Evolutionary conservation across 768 basidiomycete genomes (phyloP), one percentile per base, ranked within the genome.

Genomic region (Mycena epipterygia): DNA sequence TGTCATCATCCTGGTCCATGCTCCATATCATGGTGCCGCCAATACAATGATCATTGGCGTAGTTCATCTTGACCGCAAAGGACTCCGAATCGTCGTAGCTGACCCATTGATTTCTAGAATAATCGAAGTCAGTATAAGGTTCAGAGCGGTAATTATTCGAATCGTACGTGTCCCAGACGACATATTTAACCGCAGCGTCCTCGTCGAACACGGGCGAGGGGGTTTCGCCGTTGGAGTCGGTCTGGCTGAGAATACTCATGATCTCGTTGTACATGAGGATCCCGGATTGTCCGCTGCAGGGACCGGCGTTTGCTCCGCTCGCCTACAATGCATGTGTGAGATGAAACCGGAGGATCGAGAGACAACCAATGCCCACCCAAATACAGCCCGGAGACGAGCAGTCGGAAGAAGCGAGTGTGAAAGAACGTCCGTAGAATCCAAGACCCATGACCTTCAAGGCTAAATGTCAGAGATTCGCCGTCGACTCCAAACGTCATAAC

Each of bases 401-500:
- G 33, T 62, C 66, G 1, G 70, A 29, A n/a, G 70, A 52, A 6
- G 75, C 64, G 27, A 78, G 74, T 12, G 72, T 72, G 62, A 78
- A 80, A 2, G 76, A 77, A n/a, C 77, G 71, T 1, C 77, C 78
- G 55, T 79, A 80, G 63, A 79, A 80, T 7, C 77, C 78, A 19
- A 77, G 17, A 7, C 76, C 76, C 55, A 77, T 63, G 7, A 78
- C 76, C 49, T 44, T 32, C 21, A 21, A 13, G 2, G 11, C 21
- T 64, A 23, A 19, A 44, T 37, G 21, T 65, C 30, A 56, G 59
- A 13, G 14, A 49, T 3, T 12, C 25, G 14, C 27, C 42, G 21
- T 19, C 9, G 21, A 8, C 11, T 4, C 5, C 7, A 12, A 21
- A 19, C 8, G 13, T 44, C 17, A 19, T 9, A 5, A 14, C 7